These are phyloP conservation scores for Alternaria sp. DNA, from an alignment of 2,329 filamentous ascomycete genomes.

Conservation along the genomic window DNA sequence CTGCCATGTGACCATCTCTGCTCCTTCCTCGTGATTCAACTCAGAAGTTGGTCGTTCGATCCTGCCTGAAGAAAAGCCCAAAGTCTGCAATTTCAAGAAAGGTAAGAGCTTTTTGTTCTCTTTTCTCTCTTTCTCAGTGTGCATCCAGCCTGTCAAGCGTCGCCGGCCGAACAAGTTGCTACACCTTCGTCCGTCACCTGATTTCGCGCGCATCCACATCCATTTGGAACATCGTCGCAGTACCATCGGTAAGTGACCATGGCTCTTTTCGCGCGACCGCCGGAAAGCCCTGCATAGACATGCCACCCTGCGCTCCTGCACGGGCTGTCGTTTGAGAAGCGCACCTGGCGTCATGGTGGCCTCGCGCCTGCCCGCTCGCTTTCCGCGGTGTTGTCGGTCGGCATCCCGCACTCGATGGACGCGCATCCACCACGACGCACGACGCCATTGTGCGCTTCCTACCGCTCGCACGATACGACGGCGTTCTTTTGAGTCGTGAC, in stretches of 20 bases:
- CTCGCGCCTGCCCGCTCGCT: conserved; percentile 15
- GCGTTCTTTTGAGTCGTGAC: conserved; percentile 43
- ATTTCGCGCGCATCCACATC: background rate
- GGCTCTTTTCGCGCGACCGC: background rate
- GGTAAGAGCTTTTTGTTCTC: conserved; percentile 6
- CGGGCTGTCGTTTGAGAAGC: conserved; percentile 7
- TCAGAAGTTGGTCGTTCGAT: background rate
- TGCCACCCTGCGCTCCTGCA: background rate
- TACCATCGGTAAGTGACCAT: conserved; percentile 12
- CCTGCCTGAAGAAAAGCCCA: background rate
- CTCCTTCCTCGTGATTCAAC: conserved; percentile 16
- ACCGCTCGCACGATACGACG: conserved; percentile 33
- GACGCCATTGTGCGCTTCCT: conserved; percentile 36
- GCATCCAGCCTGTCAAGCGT: background rate
- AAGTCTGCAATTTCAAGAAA: background rate
- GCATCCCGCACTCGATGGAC: conserved; percentile 27
- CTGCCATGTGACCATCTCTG: conserved; percentile 11
- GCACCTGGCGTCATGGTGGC: conserved; percentile 24
- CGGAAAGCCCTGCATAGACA: background rate
- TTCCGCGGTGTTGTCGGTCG: conserved; percentile 25
- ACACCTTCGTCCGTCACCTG: conserved; percentile 2
- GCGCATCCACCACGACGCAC: conserved; percentile 38
- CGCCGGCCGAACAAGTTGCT: background rate
- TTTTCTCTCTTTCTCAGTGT: background rate
- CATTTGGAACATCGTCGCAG: conserved; percentile 7